phyloP scores from a whole-genome alignment of 441 rosid genomes.

The Daphne laureola region DNA sequence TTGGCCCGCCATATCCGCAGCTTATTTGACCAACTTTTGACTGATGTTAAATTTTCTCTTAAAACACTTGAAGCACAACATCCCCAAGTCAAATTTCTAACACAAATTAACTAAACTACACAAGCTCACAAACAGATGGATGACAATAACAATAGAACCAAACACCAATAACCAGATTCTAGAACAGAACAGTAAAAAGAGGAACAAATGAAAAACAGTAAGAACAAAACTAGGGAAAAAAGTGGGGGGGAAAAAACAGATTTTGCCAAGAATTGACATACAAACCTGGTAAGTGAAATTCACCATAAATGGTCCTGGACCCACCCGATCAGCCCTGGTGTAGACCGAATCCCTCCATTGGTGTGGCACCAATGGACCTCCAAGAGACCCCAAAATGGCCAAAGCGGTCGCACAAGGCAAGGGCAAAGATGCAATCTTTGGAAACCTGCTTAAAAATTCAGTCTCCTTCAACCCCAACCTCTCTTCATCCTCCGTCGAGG shows the following conservation, averaged over 20 bases:
- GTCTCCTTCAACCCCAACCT: conserved; percentile 47
- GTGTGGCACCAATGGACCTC: conserved; percentile 46
- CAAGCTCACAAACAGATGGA: background rate
- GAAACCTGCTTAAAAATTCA: conserved; percentile 51
- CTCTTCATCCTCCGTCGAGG: conserved; percentile 66
- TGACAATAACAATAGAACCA: too few species aligned
- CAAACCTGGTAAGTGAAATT: conserved; percentile 80
- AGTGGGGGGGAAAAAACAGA: too few species aligned
- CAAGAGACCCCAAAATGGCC: conserved; percentile 52
- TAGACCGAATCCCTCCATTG: conserved; percentile 47
- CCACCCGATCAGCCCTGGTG: conserved; percentile 31
- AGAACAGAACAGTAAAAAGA: too few species aligned
- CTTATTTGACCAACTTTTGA: conserved; percentile 14
- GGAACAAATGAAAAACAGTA: too few species aligned
- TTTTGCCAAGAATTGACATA: conserved; percentile 3
- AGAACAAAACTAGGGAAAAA: too few species aligned
- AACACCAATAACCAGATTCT: too few species aligned
- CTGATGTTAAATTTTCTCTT: background rate
- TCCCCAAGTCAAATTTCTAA: conserved; percentile 8
- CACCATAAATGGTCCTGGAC: conserved; percentile 65
- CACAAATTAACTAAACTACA: background rate
- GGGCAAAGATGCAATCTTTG: conserved; percentile 77
- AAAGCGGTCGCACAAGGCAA: conserved; percentile 62
- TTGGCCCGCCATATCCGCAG: too few species aligned
- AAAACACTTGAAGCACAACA: background rate